phyloP scores from a whole-genome alignment of 2,329 filamentous ascomycete species.

The Zarea fungicola region DNA sequence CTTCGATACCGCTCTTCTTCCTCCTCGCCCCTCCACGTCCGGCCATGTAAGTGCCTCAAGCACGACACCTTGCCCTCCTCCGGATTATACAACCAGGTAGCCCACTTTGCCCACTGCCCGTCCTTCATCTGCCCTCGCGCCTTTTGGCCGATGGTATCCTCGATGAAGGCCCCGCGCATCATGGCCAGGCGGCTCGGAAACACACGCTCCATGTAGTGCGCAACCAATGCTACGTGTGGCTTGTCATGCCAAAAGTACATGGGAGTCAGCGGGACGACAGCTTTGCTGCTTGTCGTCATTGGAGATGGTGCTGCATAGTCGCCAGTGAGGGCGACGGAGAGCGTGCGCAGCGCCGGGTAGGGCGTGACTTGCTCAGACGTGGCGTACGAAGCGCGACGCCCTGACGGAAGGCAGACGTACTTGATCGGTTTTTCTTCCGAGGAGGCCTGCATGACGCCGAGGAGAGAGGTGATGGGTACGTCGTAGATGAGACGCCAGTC shows the following conservation, averaged over 20 bases:
- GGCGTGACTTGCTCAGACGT: conserved; percentile 38
- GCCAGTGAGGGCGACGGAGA: conserved; percentile 38
- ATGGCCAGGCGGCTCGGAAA: conserved; percentile 47
- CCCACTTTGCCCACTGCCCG: conserved; percentile 47
- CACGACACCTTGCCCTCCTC: conserved; percentile 40
- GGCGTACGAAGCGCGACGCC: conserved; percentile 48
- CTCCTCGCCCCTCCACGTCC: conserved; percentile 35
- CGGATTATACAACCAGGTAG: conserved; percentile 51
- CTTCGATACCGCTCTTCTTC: conserved; percentile 3
- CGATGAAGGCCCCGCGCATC: conserved; percentile 49
- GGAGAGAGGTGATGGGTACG: conserved; percentile 38
- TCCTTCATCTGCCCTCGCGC: conserved; percentile 53
- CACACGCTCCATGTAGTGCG: conserved; percentile 45
- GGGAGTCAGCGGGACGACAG: conserved; percentile 42
- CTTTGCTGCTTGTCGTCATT: background rate
- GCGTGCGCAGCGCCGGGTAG: conserved; percentile 35
- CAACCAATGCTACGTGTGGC: conserved; percentile 44
- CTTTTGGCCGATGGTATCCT: conserved; percentile 50
- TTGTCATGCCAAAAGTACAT: conserved; percentile 58
- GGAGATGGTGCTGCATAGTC: conserved; percentile 26
- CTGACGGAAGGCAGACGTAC: conserved; percentile 49
- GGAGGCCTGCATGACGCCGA: conserved; percentile 40
- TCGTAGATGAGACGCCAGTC: conserved; percentile 46
- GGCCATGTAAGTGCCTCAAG: conserved; percentile 45
- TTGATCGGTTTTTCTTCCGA: conserved; percentile 35